phyloP scores from a whole-genome alignment of 805 yeast species.

The Candida chilensis region DNA sequence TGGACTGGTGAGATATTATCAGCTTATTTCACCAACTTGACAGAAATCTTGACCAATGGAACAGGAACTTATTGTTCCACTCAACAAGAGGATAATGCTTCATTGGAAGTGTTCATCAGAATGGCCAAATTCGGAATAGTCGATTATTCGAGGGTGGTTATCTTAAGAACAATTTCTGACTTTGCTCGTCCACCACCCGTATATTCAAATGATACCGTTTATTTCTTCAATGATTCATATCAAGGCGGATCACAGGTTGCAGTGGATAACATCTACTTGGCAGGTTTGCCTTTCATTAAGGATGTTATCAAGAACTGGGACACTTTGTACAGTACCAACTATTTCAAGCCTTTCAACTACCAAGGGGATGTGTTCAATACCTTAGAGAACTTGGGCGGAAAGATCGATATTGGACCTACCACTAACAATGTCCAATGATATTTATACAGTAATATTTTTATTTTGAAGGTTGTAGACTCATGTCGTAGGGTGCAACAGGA shows the following conservation, averaged over 20 bases:
- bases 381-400: too few relatives aligned
- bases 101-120: conserved; percentile 50
- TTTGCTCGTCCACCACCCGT: conserved; percentile 44
- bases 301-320: conserved; percentile 46
- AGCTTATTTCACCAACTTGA: conserved; percentile 38
- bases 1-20: conserved; percentile 45
- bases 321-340: conserved; percentile 14
- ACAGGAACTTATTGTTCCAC: conserved; percentile 51
- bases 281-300: conserved; percentile 43
- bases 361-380: conserved; percentile 54
- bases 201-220: conserved; percentile 30
- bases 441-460: too few relatives aligned
- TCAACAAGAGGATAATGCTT: conserved; percentile 63
- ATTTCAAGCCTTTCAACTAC: conserved; percentile 39
- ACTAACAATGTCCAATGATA: too few relatives aligned
- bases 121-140: conserved; percentile 43
- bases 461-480: too few relatives aligned
- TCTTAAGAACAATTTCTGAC: conserved; percentile 56
- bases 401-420: too few relatives aligned
- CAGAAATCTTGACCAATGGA: conserved; percentile 47
- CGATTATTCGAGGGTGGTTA: conserved; percentile 47
- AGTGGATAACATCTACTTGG: conserved; percentile 39
- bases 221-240: conserved; percentile 36
- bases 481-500: too few relatives aligned
- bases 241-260: conserved; percentile 46